Conservation (phyloP, 441 rosid species). For the Adansonia grandidieri region DNA sequence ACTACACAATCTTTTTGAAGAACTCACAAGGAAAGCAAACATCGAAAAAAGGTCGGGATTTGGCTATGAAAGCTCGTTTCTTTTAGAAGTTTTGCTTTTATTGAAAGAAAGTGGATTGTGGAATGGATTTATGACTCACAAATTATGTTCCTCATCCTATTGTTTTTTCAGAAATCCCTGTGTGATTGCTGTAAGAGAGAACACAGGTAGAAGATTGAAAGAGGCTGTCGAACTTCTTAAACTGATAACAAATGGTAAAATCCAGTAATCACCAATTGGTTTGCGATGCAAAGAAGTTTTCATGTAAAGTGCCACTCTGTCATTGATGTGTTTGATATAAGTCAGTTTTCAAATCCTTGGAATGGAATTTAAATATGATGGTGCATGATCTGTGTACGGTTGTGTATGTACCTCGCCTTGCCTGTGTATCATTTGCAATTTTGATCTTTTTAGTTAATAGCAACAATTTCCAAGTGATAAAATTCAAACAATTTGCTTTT, state of each 20-base stretch:
- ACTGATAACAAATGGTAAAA: constrained; percentile 39
- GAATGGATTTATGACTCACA: constrained; percentile 35
- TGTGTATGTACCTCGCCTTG: background rate
- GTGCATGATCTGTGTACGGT: background rate
- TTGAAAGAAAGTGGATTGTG: background rate
- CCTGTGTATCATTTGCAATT: too few relatives aligned
- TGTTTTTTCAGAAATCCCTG: constrained; percentile 52
- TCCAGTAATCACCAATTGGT: background rate
- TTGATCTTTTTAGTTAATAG: too few relatives aligned
- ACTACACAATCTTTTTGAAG: constrained; percentile 68
- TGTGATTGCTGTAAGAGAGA: constrained; percentile 46
- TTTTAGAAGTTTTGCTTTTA: background rate
- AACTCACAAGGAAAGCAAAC: constrained; percentile 62
- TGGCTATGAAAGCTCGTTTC: background rate
- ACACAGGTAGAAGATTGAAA: constrained; percentile 60
- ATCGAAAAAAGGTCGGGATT: constrained; percentile 58
- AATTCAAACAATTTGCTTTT: too few relatives aligned
- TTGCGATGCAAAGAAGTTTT: background rate
- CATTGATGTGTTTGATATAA: background rate
- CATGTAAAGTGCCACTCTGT: too few relatives aligned
- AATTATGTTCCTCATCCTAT: background rate
- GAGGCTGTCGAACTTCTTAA: constrained; percentile 67
- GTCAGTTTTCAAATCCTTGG: background rate
- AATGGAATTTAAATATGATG: background rate
- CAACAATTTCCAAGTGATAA: too few relatives aligned